A percentile compares a stretch with the other conserved stretches of the same genome.
Evolutionary conservation across 257 asterid genomes (phyloP).

Genomic region (Jacaranda copaia): DNA sequence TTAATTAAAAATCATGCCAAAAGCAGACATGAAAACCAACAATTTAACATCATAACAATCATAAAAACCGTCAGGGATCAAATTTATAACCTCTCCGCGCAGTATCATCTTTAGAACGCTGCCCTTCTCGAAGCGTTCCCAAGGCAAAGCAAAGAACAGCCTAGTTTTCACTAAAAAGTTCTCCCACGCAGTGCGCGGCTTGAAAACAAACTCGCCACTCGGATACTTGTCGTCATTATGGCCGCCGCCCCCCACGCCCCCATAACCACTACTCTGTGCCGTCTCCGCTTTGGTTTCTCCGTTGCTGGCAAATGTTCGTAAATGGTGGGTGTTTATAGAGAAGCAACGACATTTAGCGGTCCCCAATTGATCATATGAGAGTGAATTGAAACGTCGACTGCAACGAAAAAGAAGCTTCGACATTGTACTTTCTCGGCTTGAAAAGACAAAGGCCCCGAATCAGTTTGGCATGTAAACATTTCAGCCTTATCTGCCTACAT

Average conservation of each 20-base stretch:
- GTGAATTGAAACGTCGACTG: slow-evolving; percentile 36
- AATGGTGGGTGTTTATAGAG: background rate
- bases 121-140: slow-evolving; percentile 72
- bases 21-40: slow-evolving; percentile 10
- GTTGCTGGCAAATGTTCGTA: slow-evolving; percentile 42
- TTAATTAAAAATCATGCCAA: background rate
- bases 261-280: slow-evolving; percentile 25
- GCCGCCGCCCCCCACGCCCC: background rate
- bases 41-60: background rate
- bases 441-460: background rate
- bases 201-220: slow-evolving; percentile 62
- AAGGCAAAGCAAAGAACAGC: slow-evolving; percentile 67
- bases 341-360: slow-evolving; percentile 10
- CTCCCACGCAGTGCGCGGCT: slow-evolving; percentile 57
- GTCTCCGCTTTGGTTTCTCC: slow-evolving; percentile 30
- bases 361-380: slow-evolving; percentile 15
- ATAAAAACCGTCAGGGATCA: background rate
- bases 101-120: slow-evolving; percentile 64
- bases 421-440: slow-evolving; percentile 23
- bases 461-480: too few relatives aligned
- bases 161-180: slow-evolving; percentile 57
- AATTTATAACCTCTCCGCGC: slow-evolving; percentile 63
- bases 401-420: slow-evolving; percentile 28
- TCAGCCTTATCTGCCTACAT: too few relatives aligned
- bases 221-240: slow-evolving; percentile 57